A percentile compares a stretch with the other conserved stretches of the same genome.
phyloP scores from a whole-genome alignment of 192 early-diverging fungal species.

The Diversispora epigaea region DNA sequence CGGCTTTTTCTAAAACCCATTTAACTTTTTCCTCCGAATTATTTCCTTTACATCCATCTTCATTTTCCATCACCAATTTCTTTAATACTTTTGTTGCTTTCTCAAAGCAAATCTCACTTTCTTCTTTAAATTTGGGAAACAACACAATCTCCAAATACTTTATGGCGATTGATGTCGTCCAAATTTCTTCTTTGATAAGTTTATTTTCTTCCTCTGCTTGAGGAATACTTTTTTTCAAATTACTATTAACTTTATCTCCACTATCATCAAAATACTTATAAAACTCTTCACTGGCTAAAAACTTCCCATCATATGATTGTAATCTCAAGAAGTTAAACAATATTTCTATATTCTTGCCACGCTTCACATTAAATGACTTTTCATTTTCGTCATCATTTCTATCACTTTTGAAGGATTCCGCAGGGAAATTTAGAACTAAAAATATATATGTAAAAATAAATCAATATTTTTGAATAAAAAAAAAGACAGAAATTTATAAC shows the following conservation, averaged over 20 bases:
- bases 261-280: conserved; percentile 10
- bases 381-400: background rate
- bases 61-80: background rate
- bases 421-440: too few relatives aligned
- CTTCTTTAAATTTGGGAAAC: background rate
- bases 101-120: conserved; percentile 26
- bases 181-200: background rate
- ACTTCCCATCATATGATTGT: conserved; percentile 30
- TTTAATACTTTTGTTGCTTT: conserved; percentile 22
- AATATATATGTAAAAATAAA: too few relatives aligned
- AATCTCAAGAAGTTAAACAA: conserved; percentile 6
- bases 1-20: background rate
- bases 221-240: background rate
- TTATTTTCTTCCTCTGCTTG: background rate
- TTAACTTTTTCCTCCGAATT: background rate
- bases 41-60: background rate
- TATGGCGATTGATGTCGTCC: background rate
- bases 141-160: conserved; percentile 16
- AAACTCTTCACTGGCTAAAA: background rate
- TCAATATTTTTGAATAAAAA: too few relatives aligned
- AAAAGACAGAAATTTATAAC: too few relatives aligned
- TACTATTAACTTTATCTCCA: background rate
- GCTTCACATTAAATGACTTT: background rate
- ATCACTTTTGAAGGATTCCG: too few relatives aligned
- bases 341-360: background rate